Evolutionary conservation across 176 grass and related monocot genomes (phyloP), one percentile per base, ranked within the genome.

Genomic region (Oryza australiensis): DNA sequence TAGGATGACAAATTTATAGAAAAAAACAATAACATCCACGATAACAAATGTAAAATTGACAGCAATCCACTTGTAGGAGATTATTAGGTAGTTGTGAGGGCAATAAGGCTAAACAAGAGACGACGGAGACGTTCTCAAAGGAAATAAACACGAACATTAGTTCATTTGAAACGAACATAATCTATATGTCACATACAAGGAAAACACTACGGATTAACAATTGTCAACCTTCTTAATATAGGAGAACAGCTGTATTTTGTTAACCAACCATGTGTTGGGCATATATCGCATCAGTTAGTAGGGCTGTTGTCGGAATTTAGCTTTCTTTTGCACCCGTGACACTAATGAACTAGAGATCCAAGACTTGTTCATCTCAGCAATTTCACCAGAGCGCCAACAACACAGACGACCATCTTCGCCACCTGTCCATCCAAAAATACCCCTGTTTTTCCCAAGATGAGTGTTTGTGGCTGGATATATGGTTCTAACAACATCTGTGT

Each of bases 401-500:
- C 95, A 98, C 51, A 98, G 70, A 35, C 90, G 88, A 12, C 95
- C 95, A 62, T 98, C 95, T 69, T 98, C 95, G 4, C 92, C 92
- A 65, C 95, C 95, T 68, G 95, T 95, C 95, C 92, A 98, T 85
- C 90, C 88, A 89, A 93, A 98, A 63, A 98, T 90, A 20, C 88
- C 88, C 73, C 62, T 91, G 73, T 49, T 76, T 53, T 77, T 65
- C 2, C 75, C 83, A 49, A 89, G 73, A 59, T 60, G 5, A 81
- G 63, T 84, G 63, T 74, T 66, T 72, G 82, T 43, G 73, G 82
- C 82, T 26, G 90, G 88, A 45, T 86, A 78, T 24, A 98, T 64
- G 9, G 71, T 93, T 85, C 95, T 89, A 18, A 98, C 87, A 23
- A 98, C 90, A 35, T 80, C 90, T n/a, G 62, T 76, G 74, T 98